Percentiles rank a stretch among this genome's conserved stretches.
Evolutionary conservation across 169 alveolate species (phyloP).

Genomic region (Plasmodium blacklocki): DNA sequence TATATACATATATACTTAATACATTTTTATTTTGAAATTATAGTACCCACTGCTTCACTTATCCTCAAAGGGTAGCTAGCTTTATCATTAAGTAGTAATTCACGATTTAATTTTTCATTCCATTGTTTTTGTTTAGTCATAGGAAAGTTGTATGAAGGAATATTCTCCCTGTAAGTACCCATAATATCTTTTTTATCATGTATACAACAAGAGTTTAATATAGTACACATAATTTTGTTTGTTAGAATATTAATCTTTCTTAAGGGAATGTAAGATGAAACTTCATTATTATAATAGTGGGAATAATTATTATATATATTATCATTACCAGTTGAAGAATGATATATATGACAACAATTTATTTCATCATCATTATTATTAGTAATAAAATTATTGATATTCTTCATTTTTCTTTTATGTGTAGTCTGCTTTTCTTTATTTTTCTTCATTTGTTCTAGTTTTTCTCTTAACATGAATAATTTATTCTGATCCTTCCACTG

Average conservation of each 20-base stretch:
- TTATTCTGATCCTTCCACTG: slow-evolving; percentile 33
- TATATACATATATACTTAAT: neutral
- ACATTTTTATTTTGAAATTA: slow-evolving; percentile 1
- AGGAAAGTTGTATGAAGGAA: neutral
- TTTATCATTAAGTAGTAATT: neutral
- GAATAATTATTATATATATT: no score
- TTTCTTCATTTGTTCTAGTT: slow-evolving; percentile 31
- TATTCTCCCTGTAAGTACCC: neutral
- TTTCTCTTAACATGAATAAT: slow-evolving; percentile 46
- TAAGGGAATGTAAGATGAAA: slow-evolving; percentile 1
- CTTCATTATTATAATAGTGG: neutral
- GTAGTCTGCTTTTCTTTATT: neutral
- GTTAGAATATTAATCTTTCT: slow-evolving; percentile 5
- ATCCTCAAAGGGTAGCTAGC: slow-evolving; percentile 1
- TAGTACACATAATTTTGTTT: slow-evolving; percentile 4
- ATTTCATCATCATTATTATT: no score
- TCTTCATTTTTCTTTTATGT: no score
- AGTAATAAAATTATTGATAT: no score
- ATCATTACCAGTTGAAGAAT: no score
- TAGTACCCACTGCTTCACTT: neutral
- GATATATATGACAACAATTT: no score
- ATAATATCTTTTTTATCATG: neutral
- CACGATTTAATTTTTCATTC: neutral
- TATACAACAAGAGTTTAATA: slow-evolving; percentile 8
- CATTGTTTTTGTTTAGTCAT: neutral